phyloP scores from a whole-genome alignment of 2,329 filamentous ascomycete species.

The Exophiala xenobiotica region DNA sequence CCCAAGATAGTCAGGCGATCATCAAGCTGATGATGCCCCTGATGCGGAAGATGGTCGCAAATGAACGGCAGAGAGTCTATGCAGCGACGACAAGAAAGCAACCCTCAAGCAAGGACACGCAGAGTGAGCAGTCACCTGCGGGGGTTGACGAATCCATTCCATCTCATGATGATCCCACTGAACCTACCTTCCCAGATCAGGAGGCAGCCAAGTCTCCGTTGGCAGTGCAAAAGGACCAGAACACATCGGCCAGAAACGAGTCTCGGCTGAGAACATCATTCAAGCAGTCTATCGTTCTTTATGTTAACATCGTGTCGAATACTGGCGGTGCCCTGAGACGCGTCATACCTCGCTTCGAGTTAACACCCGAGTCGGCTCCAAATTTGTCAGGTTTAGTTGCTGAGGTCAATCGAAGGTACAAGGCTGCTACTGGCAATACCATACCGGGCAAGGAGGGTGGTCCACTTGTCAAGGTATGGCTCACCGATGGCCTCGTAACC shows the following conservation, averaged over 20 bases:
- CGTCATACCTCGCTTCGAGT: conserved; percentile 26
- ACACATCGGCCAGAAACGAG: neutral
- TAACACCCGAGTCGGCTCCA: conserved; percentile 23
- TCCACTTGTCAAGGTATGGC: conserved; percentile 39
- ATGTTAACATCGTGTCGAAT: conserved; percentile 30
- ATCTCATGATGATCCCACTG: neutral
- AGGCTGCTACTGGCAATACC: conserved; percentile 4
- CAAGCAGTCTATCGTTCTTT: conserved; percentile 24
- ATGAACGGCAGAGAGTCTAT: conserved; percentile 59
- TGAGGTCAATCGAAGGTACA: conserved; percentile 24
- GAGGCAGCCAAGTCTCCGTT: neutral
- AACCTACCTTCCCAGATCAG: neutral
- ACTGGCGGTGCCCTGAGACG: conserved; percentile 23
- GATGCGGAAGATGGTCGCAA: conserved; percentile 59
- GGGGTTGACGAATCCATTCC: conserved; percentile 4
- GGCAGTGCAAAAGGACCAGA: neutral
- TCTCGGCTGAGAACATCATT: conserved; percentile 13
- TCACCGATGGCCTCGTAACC: conserved; percentile 42
- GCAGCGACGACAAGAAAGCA: conserved; percentile 57
- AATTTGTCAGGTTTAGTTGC: conserved; percentile 21
- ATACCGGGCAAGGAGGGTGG: conserved; percentile 5
- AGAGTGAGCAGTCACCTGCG: conserved; percentile 7
- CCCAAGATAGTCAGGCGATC: conserved; percentile 55
- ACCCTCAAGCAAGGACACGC: conserved; percentile 30
- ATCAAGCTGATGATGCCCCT: conserved; percentile 58